Evolutionary conservation across 2,329 filamentous ascomycete genomes (phyloP), one percentile per base, ranked within the genome.

Genomic region (Fusarium buharicum): DNA sequence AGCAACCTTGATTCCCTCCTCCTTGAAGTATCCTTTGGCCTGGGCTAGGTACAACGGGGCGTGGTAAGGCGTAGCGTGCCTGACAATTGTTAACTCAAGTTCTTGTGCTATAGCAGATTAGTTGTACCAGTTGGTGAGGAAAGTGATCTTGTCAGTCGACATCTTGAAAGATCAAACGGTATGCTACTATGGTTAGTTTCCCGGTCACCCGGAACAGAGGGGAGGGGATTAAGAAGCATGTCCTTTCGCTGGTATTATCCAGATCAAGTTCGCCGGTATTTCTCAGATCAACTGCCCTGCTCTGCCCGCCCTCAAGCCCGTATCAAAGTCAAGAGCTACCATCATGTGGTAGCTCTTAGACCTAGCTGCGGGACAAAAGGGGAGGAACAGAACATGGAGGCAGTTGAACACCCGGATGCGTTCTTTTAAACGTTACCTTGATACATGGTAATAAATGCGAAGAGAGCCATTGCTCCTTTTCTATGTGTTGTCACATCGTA

Each of bases 201-300:
- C 72, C 74, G 70, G 73, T 68, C 68, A 50, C 49, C 55, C 59
- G 69, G 72, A 70, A 48, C 41, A 43, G 18, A 54, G 56, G 72
- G 59, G 58, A 14, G 71, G 75, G 74, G 75, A 64, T 71, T 79
- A 82, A 86, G 85, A 89, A 89, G 89, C 89, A 91, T 88, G 86
- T 91, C 86, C 89, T 91, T 91, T 88, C 90, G 89, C 89, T 90
- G 88, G 88, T 84, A 90, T 91, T 90, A 89, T 88, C 86, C 87
- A 90, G 88, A 90, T 91, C 89, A 91, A 91, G 89, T 92, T 91
- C 83, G 80, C 81, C 87, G 88, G 88, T 90, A 88, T 90, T 84
- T 90, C 87, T 90, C 87, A 90, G 87, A 88, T 74, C 75, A 72
- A 71, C 68, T 69, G 70, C 17, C 65, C 69, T 66, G 66, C 70